A percentile compares a stretch with the other conserved stretches of the same genome.
Conservation (phyloP, 495 filamentous ascomycete species). For the Clohesyomyces aquaticus region DNA sequence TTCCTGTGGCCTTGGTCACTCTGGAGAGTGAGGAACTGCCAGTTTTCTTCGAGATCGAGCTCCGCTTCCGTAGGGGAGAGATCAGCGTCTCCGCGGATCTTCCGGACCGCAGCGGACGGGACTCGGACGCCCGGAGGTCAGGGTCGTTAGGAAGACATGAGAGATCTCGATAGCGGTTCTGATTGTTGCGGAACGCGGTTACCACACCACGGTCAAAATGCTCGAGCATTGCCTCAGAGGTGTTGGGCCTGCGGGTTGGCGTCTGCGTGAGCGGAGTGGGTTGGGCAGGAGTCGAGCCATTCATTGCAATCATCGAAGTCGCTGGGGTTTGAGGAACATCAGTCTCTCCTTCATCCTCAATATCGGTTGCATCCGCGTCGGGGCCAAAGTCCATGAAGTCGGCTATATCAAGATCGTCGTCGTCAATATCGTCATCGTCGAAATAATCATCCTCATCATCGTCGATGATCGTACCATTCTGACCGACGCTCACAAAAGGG, state of each 20-base stretch:
- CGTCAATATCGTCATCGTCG: slow-evolving; percentile 65
- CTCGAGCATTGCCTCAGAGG: slow-evolving; percentile 59
- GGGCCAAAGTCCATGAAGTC: slow-evolving; percentile 74
- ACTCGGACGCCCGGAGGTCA: slow-evolving; percentile 32
- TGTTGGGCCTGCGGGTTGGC: slow-evolving; percentile 56
- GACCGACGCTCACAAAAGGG: slow-evolving; percentile 63
- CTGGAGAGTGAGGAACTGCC: slow-evolving; percentile 10
- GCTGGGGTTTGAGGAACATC: slow-evolving; percentile 40
- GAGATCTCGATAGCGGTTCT: slow-evolving; percentile 56
- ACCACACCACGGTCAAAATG: slow-evolving; percentile 73
- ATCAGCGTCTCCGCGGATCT: slow-evolving; percentile 37
- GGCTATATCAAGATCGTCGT: slow-evolving; percentile 65
- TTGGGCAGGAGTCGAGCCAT: slow-evolving; percentile 36
- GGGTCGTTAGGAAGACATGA: slow-evolving; percentile 37
- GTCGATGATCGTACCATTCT: slow-evolving; percentile 54
- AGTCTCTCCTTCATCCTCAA: slow-evolving; percentile 48
- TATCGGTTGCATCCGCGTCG: slow-evolving; percentile 57
- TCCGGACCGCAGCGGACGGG: slow-evolving; percentile 35
- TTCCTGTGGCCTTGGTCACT: slow-evolving; percentile 27
- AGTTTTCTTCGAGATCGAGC: slow-evolving; percentile 29
- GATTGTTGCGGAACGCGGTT: slow-evolving; percentile 78
- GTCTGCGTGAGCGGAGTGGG: slow-evolving; percentile 48
- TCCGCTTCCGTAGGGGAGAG: slow-evolving; percentile 35
- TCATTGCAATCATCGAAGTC: slow-evolving; percentile 34
- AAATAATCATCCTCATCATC: slow-evolving; percentile 62